These are phyloP conservation scores for Penicillium argentinense DNA, from an alignment of 495 filamentous ascomycete genomes.

Conservation along the genomic window DNA sequence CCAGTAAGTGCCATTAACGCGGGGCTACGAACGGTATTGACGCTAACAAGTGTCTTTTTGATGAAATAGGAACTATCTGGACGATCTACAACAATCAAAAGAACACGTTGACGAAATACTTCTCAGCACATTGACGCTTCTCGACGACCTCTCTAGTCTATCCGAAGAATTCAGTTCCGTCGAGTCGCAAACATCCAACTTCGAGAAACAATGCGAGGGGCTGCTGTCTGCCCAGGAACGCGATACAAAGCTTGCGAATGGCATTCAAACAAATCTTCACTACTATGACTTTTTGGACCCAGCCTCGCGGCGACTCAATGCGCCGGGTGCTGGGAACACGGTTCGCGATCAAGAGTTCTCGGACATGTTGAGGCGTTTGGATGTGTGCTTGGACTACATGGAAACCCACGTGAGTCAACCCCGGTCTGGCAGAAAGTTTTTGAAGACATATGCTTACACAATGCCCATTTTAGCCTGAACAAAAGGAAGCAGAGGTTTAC, in stretches of 20 bases:
- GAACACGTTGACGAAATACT: constrained; percentile 82
- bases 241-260: constrained; percentile 71
- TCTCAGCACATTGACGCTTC: constrained; percentile 66
- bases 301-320: constrained; percentile 85
- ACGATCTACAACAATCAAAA: constrained; percentile 76
- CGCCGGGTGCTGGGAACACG: constrained; percentile 80
- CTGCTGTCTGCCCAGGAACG: constrained; percentile 75
- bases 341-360: constrained; percentile 79
- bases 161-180: constrained; percentile 83
- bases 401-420: constrained; percentile 72
- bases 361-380: constrained; percentile 80
- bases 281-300: constrained; percentile 93
- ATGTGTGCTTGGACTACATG: constrained; percentile 91
- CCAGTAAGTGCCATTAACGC: constrained; percentile 53
- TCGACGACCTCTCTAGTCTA: constrained; percentile 71
- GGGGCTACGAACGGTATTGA: background rate
- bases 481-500: constrained; percentile 84
- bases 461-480: constrained; percentile 60
- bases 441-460: no score
- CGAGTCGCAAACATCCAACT: constrained; percentile 84
- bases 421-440: no score
- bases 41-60: constrained; percentile 10
- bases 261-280: constrained; percentile 79
- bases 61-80: constrained; percentile 62
- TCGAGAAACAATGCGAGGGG: constrained; percentile 88